Evolutionary conservation across 768 basidiomycete genomes (phyloP), one percentile per base, ranked within the genome.

Genomic region (Goffeauzyma gilvescens): DNA sequence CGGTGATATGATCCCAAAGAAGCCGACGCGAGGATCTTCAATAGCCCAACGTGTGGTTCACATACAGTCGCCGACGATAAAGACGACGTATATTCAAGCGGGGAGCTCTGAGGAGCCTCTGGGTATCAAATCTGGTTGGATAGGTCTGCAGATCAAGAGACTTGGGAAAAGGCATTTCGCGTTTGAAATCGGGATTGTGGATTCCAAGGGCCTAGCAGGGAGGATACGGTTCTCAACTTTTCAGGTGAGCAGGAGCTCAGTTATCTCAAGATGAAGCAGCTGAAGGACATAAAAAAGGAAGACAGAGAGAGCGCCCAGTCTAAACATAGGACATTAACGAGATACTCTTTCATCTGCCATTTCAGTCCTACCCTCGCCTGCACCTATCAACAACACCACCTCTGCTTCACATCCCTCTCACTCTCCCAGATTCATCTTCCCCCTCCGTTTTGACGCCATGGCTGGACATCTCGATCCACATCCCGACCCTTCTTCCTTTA

Each of bases 361-460:
- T 13, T 32, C 45, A 59, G 58, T 44, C 33, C 36, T 20, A 38
- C 9, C 57, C 59, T 4, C 36, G 44, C 3, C 23, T 51, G 3
- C 52, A 55, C 45, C 50, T 50, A 6, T 13, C 46, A 28, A 43
- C 53, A 4, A 12, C 26, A 12, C 46, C 53, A 30, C 54, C 59
- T 15, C 28, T 61, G 4, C 46, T 61, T 5, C 57, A 58, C 38
- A 45, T 62, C n/a, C 60, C 60, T 4, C 39, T 62, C n/a, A 36
- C 38, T 18, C 43, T 57, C 2, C 56, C 59, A 0, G 10, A 17
- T 17, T 20, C 22, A 3, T 15, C 23, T 18, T 41, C 38, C 0
- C 15, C 48, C 5, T 46, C 52, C 14, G 50, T 49, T 2, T 38
- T 61, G 26, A 62, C 60, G 8, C 55, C 46, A 39, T 62, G 60